Evolutionary conservation across 306 rosid species (phyloP).

Genomic region (Acacia melanoxylon): DNA sequence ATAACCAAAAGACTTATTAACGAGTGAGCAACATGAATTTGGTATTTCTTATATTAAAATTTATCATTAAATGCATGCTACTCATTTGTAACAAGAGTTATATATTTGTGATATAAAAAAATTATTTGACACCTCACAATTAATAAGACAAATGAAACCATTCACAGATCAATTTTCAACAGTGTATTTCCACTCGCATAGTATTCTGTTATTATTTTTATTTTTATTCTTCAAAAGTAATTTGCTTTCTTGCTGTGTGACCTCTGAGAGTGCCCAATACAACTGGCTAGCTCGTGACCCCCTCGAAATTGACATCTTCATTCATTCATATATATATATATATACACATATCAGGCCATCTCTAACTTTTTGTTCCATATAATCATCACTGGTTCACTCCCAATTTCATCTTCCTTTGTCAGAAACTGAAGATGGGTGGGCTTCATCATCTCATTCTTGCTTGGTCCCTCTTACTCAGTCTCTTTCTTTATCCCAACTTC

Average conservation of each 20-base stretch:
- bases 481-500: slow-evolving; percentile 33
- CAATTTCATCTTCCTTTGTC: background rate
- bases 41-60: too few species aligned
- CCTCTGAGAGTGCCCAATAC: slow-evolving; percentile 30
- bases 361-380: slow-evolving; percentile 18
- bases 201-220: background rate
- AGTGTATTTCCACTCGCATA: slow-evolving; percentile 27
- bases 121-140: too few species aligned
- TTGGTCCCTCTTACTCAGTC: slow-evolving; percentile 42
- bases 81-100: too few species aligned
- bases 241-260: background rate
- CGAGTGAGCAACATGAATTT: too few species aligned
- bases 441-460: slow-evolving; percentile 29
- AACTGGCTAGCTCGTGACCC: slow-evolving; percentile 44
- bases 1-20: too few species aligned
- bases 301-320: background rate
- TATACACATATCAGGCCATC: background rate
- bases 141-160: slow-evolving; percentile 24
- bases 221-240: slow-evolving; percentile 6
- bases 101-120: too few species aligned
- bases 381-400: slow-evolving; percentile 18
- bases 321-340: background rate
- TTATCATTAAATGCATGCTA: too few species aligned
- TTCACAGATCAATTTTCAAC: slow-evolving; percentile 19
- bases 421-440: slow-evolving; percentile 44